Base-by-base conservation (phyloP, 2,329 filamentous ascomycete genomes). In the Tolypocladium album region DNA sequence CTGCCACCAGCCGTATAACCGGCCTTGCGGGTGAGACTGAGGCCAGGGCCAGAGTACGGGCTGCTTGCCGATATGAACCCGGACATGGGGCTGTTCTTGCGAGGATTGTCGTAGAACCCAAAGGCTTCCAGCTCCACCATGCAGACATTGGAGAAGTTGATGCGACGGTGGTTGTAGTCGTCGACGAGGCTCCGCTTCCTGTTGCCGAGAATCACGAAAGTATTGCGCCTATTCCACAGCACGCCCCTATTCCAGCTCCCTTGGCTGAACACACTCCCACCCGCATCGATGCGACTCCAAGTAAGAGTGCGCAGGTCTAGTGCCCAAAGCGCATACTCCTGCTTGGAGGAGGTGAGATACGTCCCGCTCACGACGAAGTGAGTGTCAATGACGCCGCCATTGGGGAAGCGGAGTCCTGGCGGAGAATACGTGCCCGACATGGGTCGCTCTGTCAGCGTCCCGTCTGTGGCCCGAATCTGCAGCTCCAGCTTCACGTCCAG, bases 351-450 rank as follows among this genome's bases (percentile, higher is more conserved):
- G 0, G 94, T 99, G 61, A 99, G 82, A 71, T 97, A 97, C 0
- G 94, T 99, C 36, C 94, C 94, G 70, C 92, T 97, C 27, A 99
- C 93, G 52, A 99, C 92, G 68, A 99, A 97, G 71, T 97, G 90
- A 7, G 91, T 93, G 72, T 96, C 93, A 65, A 97, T 93, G 56
- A 99, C 86, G 50, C 92, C 94, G 38, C 94, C 94, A 64, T 97
- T 99, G 1, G 94, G 94, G 68, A 99, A 99, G 12, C 94, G 87
- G 55, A 99, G 80, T 1, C 94, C 94, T 0, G 94, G 94, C 0
- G 94, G 94, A 11, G 92, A 95, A 62, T 92, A 90, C 7, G 85
- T 82, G 22, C 90, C 89, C 22, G 87, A 87, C 93, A 99, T 97
- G 34, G 89, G 84, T 74, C 90, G 92, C 72, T 99, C 94, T 1